Evolutionary conservation across 2,329 filamentous ascomycete genomes (phyloP), one percentile per base, ranked within the genome.

Genomic region (Penicillium digitatum): DNA sequence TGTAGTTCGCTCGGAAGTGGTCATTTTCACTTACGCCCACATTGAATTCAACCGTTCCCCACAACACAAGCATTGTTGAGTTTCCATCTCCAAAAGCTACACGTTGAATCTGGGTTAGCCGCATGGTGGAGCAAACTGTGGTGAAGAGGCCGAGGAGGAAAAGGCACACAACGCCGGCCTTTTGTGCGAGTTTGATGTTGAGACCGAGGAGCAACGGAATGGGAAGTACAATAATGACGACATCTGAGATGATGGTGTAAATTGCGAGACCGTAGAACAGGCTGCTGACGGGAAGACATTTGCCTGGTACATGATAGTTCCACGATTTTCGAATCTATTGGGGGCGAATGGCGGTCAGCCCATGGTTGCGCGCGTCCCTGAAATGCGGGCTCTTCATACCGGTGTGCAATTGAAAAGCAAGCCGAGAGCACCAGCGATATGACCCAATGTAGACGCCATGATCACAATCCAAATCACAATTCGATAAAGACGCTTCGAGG

Each of bases 31-130:
- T 64, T 74, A 82, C 80, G 11, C 81, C 81, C 29, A 82, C 76
- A 58, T 83, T 82, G 66, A 83, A 80, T 63, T 83, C 81, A 52
- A 83, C 79, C 2, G 77, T 79, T 5, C 81, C 81, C 81, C 81
- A 83, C 0, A 83, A 68, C 0, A 83, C 74, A 11, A 83, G 70
- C 76, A 81, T 79, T 5, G 81, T 82, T 0, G 81, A 82, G 60
- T 82, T 80, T 9, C 80, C 79, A 35, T 82, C 79, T 2, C 78
- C 78, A 12, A 70, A 68, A 16, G 78, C 76, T 37, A 83, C 80
- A 0, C 75, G 69, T 56, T 77, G 66, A 56, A 83, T 82, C 59
- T 82, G 79, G 0, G 74, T 68, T 54, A 82, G 78, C 12, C 81
- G 75, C 51, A 83, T 66, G 52, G 82, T 73, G 3, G 80, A 82